Conservation (phyloP, 2,329 filamentous ascomycete species). For the Conoideocrella luteorostrata region DNA sequence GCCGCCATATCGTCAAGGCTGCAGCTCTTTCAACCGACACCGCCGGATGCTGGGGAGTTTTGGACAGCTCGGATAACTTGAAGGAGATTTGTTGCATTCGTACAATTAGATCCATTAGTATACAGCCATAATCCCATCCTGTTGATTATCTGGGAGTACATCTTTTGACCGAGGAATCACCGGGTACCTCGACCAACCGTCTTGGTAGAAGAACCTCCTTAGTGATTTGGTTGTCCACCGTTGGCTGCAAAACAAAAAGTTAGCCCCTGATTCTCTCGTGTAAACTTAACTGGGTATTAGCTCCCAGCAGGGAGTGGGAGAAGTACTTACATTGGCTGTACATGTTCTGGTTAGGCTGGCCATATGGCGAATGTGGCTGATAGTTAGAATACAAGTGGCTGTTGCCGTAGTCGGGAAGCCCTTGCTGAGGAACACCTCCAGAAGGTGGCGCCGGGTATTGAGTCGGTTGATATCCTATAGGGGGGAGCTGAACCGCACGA, state of each 20-base stretch:
- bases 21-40: too few relatives aligned
- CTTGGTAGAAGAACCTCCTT: too few relatives aligned
- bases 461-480: conserved; percentile 64
- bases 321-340: conserved; percentile 50
- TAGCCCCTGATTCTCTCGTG: background rate
- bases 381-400: conserved; percentile 53
- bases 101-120: conserved; percentile 4
- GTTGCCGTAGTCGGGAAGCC: conserved; percentile 47
- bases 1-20: background rate
- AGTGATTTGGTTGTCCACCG: conserved; percentile 12
- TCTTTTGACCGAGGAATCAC: background rate
- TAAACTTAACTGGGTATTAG: too few relatives aligned
- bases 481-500: conserved; percentile 60
- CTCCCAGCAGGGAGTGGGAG: too few relatives aligned
- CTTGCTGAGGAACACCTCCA: conserved; percentile 43
- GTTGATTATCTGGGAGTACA: background rate
- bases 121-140: conserved; percentile 4
- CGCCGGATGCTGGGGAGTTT: too few relatives aligned
- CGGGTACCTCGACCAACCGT: too few relatives aligned
- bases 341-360: conserved; percentile 50
- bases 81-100: background rate
- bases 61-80: background rate
- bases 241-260: conserved; percentile 7
- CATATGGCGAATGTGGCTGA: conserved; percentile 53
- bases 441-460: conserved; percentile 62